Evolutionary conservation across 2,329 filamentous ascomycete genomes (phyloP).

Genomic region (Diaporthe humulicola): DNA sequence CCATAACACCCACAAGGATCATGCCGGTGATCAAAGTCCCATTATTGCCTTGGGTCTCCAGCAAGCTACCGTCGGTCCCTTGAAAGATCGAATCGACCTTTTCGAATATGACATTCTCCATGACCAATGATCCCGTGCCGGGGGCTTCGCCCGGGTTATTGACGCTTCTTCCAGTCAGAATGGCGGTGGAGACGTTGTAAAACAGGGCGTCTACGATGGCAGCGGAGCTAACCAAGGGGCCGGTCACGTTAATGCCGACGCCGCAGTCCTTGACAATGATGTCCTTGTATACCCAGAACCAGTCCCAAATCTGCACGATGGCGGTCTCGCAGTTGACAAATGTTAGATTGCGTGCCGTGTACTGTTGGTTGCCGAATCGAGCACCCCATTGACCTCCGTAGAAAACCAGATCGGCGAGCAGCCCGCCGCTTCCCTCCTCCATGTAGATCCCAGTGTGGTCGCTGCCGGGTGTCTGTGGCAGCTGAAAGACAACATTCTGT

Average conservation of each 20-base stretch:
- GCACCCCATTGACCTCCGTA: slow-evolving; percentile 75
- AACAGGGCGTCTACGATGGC: slow-evolving; percentile 81
- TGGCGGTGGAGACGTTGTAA: slow-evolving; percentile 73
- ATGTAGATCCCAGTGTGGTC: slow-evolving; percentile 72
- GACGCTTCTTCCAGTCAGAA: slow-evolving; percentile 70
- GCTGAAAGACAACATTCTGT: slow-evolving; percentile 69
- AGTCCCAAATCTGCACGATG: slow-evolving; percentile 80
- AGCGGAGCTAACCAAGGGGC: slow-evolving; percentile 78
- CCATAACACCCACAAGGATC: background rate
- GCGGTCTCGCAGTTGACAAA: slow-evolving; percentile 75
- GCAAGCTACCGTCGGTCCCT: slow-evolving; percentile 54
- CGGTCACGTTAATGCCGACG: slow-evolving; percentile 76
- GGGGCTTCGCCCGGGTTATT: slow-evolving; percentile 47
- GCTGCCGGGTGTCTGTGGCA: slow-evolving; percentile 60
- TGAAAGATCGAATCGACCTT: slow-evolving; percentile 51
- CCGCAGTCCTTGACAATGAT: slow-evolving; percentile 72
- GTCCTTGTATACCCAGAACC: slow-evolving; percentile 81
- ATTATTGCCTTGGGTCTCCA: background rate
- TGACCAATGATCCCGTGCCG: slow-evolving; percentile 57
- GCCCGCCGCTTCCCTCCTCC: slow-evolving; percentile 74
- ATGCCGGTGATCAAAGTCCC: slow-evolving; percentile 31
- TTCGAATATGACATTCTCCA: slow-evolving; percentile 62
- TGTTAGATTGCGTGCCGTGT: slow-evolving; percentile 75
- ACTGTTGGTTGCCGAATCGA: slow-evolving; percentile 75
- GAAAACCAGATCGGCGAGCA: slow-evolving; percentile 78